Conservation (phyloP, 768 basidiomycete species). For the Xerocomellus chrysenteron region DNA sequence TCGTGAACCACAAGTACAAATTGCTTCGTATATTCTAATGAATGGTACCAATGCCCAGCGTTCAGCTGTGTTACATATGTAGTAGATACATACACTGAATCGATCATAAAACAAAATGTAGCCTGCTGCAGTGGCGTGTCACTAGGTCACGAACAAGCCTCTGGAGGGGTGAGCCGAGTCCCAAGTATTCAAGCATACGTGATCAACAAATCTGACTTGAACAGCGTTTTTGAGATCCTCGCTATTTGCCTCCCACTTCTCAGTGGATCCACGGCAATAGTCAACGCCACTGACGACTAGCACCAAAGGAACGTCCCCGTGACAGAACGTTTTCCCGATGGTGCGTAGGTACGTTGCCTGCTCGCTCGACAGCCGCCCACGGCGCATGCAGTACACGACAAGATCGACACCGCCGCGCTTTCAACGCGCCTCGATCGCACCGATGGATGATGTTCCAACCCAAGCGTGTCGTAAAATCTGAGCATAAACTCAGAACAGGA, state of each 20-base stretch:
- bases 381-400: constrained; percentile 38
- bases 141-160: constrained; percentile 12
- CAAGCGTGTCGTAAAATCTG: constrained; percentile 20
- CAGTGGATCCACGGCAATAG: constrained; percentile 16
- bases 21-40: background rate
- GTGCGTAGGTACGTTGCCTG: constrained; percentile 32
- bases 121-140: constrained; percentile 8
- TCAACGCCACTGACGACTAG: constrained; percentile 16
- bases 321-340: constrained; percentile 23
- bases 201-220: constrained; percentile 16
- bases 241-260: constrained; percentile 16
- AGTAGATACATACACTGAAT: background rate
- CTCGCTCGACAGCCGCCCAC: constrained; percentile 33
- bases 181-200: constrained; percentile 19
- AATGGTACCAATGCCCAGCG: background rate
- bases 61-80: constrained; percentile 1
- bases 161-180: constrained; percentile 18
- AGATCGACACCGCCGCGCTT: constrained; percentile 22
- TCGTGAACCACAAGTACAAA: background rate
- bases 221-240: constrained; percentile 1
- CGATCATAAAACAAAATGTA: constrained; percentile 5
- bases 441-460: constrained; percentile 17
- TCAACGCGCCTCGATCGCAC: constrained; percentile 11
- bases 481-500: background rate
- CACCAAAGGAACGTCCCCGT: constrained; percentile 12